Evolutionary conservation across 768 basidiomycete species (phyloP).

Genomic region (Pulveroboletus sp.): DNA sequence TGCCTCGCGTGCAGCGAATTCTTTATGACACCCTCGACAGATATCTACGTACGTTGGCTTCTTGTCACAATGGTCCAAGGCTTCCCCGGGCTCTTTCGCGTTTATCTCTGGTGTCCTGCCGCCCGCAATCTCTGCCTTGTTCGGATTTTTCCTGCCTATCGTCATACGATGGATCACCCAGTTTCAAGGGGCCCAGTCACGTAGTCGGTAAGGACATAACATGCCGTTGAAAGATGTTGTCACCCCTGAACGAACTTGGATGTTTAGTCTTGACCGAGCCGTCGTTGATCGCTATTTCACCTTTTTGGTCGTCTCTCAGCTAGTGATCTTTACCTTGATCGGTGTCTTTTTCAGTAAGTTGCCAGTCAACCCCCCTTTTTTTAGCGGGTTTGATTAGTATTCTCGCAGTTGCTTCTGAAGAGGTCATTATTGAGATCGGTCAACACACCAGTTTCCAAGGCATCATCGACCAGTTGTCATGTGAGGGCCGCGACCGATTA

Average conservation of each 20-base stretch:
- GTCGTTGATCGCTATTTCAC: slow-evolving; percentile 91
- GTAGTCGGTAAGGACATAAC: slow-evolving; percentile 23
- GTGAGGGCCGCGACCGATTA: slow-evolving; percentile 23
- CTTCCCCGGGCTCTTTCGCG: slow-evolving; percentile 67
- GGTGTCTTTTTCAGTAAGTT: slow-evolving; percentile 83
- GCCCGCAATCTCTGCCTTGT: slow-evolving; percentile 80
- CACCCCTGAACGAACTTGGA: background rate
- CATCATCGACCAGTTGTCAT: slow-evolving; percentile 43
- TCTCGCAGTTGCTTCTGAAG: slow-evolving; percentile 28
- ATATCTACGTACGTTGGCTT: slow-evolving; percentile 63
- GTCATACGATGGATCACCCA: slow-evolving; percentile 79
- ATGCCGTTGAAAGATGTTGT: background rate
- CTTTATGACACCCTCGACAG: slow-evolving; percentile 9
- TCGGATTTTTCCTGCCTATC: slow-evolving; percentile 87
- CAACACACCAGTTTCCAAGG: slow-evolving; percentile 40
- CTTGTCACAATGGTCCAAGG: slow-evolving; percentile 62
- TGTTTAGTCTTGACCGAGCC: slow-evolving; percentile 76
- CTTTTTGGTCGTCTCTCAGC: slow-evolving; percentile 90
- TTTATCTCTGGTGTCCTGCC: slow-evolving; percentile 91
- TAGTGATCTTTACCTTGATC: slow-evolving; percentile 91
- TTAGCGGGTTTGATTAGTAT: background rate
- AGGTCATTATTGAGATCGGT: slow-evolving; percentile 47
- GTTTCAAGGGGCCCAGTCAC: slow-evolving; percentile 55
- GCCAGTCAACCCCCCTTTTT: background rate
- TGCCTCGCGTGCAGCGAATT: background rate